These are phyloP conservation scores for Pythium dissotocum DNA, from an alignment of 352 stramenopile genomes.

Conservation along the genomic window DNA sequence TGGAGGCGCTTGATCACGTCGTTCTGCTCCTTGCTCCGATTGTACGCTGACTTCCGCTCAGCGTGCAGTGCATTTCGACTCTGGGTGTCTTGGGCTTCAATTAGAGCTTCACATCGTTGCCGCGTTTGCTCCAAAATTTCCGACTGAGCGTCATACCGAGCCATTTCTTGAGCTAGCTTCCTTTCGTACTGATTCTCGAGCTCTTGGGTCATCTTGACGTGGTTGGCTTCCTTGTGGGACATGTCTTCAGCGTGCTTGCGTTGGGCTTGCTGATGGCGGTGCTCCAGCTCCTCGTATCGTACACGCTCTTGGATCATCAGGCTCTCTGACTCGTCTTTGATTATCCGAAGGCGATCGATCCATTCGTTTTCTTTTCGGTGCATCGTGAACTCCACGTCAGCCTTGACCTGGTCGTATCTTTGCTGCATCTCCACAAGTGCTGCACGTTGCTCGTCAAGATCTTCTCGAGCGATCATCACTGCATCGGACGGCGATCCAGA, in stretches of 20 bases:
- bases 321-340: constrained; percentile 79
- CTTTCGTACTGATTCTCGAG: constrained; percentile 93
- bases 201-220: constrained; percentile 86
- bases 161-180: constrained; percentile 87
- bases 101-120: constrained; percentile 85
- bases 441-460: constrained; percentile 69
- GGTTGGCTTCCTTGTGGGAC: constrained; percentile 66
- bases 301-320: constrained; percentile 76
- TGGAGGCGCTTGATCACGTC: constrained; percentile 84
- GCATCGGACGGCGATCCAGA: constrained; percentile 33
- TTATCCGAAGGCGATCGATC: constrained; percentile 74
- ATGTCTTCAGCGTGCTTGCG: constrained; percentile 83
- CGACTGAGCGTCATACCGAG: constrained; percentile 84
- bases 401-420: constrained; percentile 75
- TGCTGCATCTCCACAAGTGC: constrained; percentile 62
- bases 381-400: constrained; percentile 81
- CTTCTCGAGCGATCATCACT: constrained; percentile 71
- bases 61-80: constrained; percentile 57
- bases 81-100: constrained; percentile 80
- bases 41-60: constrained; percentile 66
- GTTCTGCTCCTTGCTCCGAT: constrained; percentile 75
- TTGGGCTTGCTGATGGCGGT: constrained; percentile 60
- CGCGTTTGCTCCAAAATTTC: constrained; percentile 89
- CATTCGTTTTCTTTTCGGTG: constrained; percentile 88
- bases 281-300: constrained; percentile 80